Evolutionary conservation across 345 rosid genomes (phyloP), one percentile per base, ranked within the genome.

Genomic region (Populus davidiana): DNA sequence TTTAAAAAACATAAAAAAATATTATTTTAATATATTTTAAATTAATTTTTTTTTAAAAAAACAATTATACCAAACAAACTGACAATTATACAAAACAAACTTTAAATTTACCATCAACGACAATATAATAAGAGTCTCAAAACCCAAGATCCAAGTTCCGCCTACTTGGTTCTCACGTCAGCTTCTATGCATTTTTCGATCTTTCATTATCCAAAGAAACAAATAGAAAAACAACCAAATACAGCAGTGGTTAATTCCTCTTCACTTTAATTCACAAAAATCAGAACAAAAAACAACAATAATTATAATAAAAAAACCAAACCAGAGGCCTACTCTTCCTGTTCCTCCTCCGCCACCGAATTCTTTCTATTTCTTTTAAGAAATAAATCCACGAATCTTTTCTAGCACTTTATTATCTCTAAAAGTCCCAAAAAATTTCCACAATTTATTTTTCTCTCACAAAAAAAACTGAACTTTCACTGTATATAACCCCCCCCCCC

Each of bases 121-220:
- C 44, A 41, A 2, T 10, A 41, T 10, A 11, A 41, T 41, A 44
- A 13, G 4, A 47, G 50, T 47, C 49, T 27, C 23, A 8, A 3
- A 14, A 43, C 2, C 49, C 11, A 64, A 47, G 14, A 44, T 44
- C 62, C 50, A 50, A 33, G 52, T 52, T 35, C 36, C 44, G 59
- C 81, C 87, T 70, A 79, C 84, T 23, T 56, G 62, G 44, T 43
- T 73, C 86, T 80, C 20, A 77, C 88, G 85, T 84, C 89, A 80
- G 81, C 81, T 44, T 84, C 77, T 84, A 86, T 86, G 85, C 88
- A 75, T 81, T 81, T 84, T 56, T 59, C 23, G 23, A 59, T 70
- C 33, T n/a, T 6, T 75, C 70, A 3, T 52, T 74, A 62, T 78
- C 79, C 77, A 62, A 73, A 80, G 12, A 31, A 64, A 67, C 2